phyloP scores from a whole-genome alignment of 2,329 filamentous ascomycete genomes.

The Aspergillus novoparasiticus region DNA sequence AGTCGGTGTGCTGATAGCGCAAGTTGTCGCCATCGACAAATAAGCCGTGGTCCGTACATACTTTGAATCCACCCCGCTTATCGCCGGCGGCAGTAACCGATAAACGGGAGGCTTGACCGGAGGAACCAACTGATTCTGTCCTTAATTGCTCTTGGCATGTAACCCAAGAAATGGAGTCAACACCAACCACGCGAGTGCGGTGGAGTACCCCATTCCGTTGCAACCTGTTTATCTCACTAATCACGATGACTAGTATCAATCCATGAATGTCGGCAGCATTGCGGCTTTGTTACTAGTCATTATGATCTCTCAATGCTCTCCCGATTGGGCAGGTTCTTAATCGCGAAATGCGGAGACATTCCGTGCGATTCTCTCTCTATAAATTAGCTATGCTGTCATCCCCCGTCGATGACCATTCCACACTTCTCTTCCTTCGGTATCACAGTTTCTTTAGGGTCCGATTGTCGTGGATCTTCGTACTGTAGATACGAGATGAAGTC shows the following conservation, averaged over 20 bases:
- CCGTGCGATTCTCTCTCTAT: neutral
- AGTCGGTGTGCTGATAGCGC: neutral
- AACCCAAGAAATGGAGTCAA: conserved; percentile 9
- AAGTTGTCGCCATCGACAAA: neutral
- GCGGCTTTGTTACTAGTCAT: neutral
- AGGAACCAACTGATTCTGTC: neutral
- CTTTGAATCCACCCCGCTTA: conserved; percentile 5
- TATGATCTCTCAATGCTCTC: neutral
- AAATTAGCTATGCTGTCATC: neutral
- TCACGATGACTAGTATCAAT: neutral
- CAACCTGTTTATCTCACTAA: conserved; percentile 12
- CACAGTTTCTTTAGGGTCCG: neutral
- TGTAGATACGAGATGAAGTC: neutral
- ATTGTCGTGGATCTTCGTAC: neutral
- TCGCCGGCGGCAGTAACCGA: conserved; percentile 7
- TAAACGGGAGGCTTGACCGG: neutral
- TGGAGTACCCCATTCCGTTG: neutral
- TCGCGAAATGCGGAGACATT: conserved; percentile 1
- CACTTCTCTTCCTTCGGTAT: neutral
- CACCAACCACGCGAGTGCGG: neutral
- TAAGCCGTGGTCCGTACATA: too few species aligned
- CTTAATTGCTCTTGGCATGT: conserved; percentile 10
- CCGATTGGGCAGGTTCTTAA: conserved; percentile 6
- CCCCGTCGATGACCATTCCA: neutral
- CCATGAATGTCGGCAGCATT: neutral